These are phyloP conservation scores for Aphanoascus verrucosus DNA, from an alignment of 2,329 filamentous ascomycete genomes.

Conservation along the genomic window DNA sequence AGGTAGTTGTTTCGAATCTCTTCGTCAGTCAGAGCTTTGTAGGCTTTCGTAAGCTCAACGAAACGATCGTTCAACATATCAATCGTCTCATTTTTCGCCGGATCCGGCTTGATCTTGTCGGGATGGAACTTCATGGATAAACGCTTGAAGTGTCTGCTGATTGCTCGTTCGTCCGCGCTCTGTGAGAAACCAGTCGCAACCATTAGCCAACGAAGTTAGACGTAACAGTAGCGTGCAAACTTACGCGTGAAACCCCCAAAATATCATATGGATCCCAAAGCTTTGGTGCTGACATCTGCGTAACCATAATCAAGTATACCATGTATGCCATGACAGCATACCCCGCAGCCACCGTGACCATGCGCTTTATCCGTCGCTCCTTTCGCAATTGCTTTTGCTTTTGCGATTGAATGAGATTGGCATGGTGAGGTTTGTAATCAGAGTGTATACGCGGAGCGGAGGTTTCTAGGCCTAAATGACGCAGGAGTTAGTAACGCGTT, in stretches of 20 bases:
- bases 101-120: conserved; percentile 79
- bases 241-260: conserved; percentile 69
- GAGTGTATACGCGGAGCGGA: conserved; percentile 74
- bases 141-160: conserved; percentile 81
- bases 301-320: conserved; percentile 79
- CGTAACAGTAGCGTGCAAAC: conserved; percentile 20
- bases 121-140: conserved; percentile 82
- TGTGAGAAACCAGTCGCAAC: conserved; percentile 26
- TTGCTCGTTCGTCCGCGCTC: conserved; percentile 76
- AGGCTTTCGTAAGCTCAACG: conserved; percentile 93
- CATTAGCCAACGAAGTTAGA: neutral
- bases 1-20: conserved; percentile 95
- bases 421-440: conserved; percentile 70
- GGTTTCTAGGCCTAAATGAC: conserved; percentile 53
- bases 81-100: conserved; percentile 75
- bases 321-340: conserved; percentile 82
- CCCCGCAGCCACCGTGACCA: conserved; percentile 61
- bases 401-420: conserved; percentile 69
- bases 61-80: conserved; percentile 79
- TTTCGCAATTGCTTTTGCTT: conserved; percentile 80
- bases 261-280: conserved; percentile 98
- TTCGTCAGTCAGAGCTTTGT: conserved; percentile 95
- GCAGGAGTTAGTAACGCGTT: conserved; percentile 22
- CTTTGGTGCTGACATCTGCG: conserved; percentile 59
- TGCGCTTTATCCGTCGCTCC: conserved; percentile 78